Evolutionary conservation across 306 rosid genomes (phyloP), one percentile per base, ranked within the genome.

Genomic region (Dryas drummondii): DNA sequence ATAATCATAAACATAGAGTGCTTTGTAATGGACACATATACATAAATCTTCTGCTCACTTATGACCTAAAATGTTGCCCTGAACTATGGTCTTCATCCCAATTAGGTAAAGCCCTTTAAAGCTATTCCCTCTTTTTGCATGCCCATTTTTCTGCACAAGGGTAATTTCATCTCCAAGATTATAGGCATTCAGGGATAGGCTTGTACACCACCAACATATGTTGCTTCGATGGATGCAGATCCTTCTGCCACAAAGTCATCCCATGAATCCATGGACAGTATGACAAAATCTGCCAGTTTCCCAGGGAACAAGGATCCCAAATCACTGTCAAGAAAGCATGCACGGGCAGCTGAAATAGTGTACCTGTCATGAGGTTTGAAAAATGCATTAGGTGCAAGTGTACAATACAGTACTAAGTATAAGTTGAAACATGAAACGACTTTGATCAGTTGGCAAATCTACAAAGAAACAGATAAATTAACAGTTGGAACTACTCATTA

Each of bases 271-370:
- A 81, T 47, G 19, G 94, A 89, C 57, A 93, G 76, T 71, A 91
- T 44, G 73, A 91, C 96, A 73, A 93, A 93, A 78, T 93, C 98
- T 60, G 98, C 96, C 0, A 89, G 81, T 84, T 91, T 93, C 68
- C 97, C 92, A 0, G 83, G 82, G 9, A 92, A 85, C 19, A 93
- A 68, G 72, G 98, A 93, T 67, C 94, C 97, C 47, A 88, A 62
- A 15, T 88, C 85, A 4, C 78, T 79, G 80, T 91, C 97, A 9
- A 91, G 88, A 86, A 93, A 91, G 90, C 92, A 84, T 54, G 96
- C 96, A 3, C 76, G 90, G 27, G 98, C 98, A 58, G 94, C 97
- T 11, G 88, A 87, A 73, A 89, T 84, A 27, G 98, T 93, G 70
- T 87, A 82, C 83, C 98, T 93, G 91, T 66, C 66, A 77, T 5